A percentile compares a stretch with the other conserved stretches of the same genome.
These are phyloP conservation scores for Vitis rotundifolia DNA, from an alignment of 164 flowering plant species.

Conservation along the genomic window DNA sequence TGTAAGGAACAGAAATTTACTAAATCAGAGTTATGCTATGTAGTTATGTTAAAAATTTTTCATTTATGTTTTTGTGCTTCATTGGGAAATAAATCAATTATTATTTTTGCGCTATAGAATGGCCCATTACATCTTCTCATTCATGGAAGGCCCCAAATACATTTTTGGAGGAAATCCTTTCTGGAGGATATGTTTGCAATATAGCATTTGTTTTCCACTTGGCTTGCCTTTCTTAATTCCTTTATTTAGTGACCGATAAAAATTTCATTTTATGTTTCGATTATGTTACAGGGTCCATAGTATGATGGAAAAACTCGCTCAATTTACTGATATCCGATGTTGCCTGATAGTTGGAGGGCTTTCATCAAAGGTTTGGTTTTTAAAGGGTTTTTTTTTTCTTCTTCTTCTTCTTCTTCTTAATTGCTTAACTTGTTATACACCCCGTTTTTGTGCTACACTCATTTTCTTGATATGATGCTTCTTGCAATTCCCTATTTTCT, in stretches of 20 bases:
- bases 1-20: too few species aligned
- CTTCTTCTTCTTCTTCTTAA: background rate
- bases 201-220: background rate
- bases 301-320: slow-evolving; percentile 87
- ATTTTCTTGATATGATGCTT: background rate
- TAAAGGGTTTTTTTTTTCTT: background rate
- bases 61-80: too few species aligned
- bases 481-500: background rate
- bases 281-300: slow-evolving; percentile 77
- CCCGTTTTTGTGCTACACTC: background rate
- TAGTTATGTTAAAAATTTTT: too few species aligned
- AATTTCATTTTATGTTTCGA: background rate
- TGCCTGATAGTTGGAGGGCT: slow-evolving; percentile 93
- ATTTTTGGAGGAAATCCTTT: too few species aligned
- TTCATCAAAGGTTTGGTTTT: slow-evolving; percentile 65
- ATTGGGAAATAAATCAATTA: too few species aligned
- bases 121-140: background rate
- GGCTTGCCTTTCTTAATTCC: background rate
- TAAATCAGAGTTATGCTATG: too few species aligned
- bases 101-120: too few species aligned
- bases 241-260: background rate
- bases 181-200: background rate
- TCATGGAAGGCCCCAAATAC: background rate
- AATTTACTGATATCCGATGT: slow-evolving; percentile 87
- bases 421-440: background rate